Evolutionary conservation across 371 early-diverging fungal genomes (phyloP), one percentile per base, ranked within the genome.

Genomic region (Rhizopus arrhizus): DNA sequence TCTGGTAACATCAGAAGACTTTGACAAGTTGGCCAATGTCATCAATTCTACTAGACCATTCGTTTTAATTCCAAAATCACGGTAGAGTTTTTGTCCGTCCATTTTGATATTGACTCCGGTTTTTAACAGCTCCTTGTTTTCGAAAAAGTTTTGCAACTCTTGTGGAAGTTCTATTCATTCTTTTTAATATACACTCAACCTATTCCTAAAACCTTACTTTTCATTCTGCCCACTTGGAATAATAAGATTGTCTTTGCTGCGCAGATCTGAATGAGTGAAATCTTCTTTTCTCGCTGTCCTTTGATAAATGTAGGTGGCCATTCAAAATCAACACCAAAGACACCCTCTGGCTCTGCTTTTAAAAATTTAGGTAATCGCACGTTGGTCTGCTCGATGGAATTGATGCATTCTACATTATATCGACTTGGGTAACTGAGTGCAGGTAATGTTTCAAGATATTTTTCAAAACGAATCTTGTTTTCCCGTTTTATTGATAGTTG

Each of bases 291-390:
- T 34, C 62, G 55, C 41, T 48, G 56, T 3, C 72, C 68, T 29
- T 67, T 65, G 28, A 56, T 46, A 50, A 79, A 75, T 6, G 63
- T 74, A 5, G 84, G 78, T 45, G 65, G 73, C 87, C 87, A 86
- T 67, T 86, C 87, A 6, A 77, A 59, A 67, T 85, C 87, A 43
- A 86, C 62, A 2, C 83, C 87, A 73, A 77, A 84, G 33, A 74
- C 48, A 0, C 58, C 15, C 5, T 42, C 32, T 28, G 38, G 46
- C 2, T 42, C 33, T 3, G 16, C 59, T 2, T 64, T 57, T 52
- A 62, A 31, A 8, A 67, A 31, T 11, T 56, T 22, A 9, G 28
- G 2, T 5, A 73, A 9, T 5, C 22, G 38, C 9, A 5, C 29
- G 31, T 75, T 67, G 4, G 60, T 51, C 10, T 66, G 56, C 5